phyloP scores from a whole-genome alignment of 169 alveolate genomes.

The Theileria orientalis region DNA sequence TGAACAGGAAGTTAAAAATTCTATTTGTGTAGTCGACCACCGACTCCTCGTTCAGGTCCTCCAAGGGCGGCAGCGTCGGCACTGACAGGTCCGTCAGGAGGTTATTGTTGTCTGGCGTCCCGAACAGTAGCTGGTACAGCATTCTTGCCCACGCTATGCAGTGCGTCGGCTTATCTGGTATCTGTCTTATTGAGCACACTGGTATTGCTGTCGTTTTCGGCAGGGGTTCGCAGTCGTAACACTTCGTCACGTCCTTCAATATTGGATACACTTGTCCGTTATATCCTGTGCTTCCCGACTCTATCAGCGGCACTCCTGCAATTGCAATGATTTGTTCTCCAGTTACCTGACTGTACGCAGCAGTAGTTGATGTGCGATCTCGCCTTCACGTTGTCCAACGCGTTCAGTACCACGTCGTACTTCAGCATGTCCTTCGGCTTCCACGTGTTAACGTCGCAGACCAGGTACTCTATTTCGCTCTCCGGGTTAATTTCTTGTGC shows the following conservation, averaged over 20 bases:
- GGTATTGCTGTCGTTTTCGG: conserved; percentile 90
- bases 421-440: conserved; percentile 67
- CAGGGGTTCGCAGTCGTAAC: conserved; percentile 91
- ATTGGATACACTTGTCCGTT: conserved; percentile 89
- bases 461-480: conserved; percentile 60
- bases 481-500: conserved; percentile 56
- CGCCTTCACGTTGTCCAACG: conserved; percentile 93
- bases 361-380: conserved; percentile 90
- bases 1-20: conserved; percentile 59
- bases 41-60: neutral
- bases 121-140: conserved; percentile 82
- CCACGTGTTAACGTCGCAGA: conserved; percentile 83
- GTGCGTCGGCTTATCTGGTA: conserved; percentile 98
- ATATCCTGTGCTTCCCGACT: conserved; percentile 95
- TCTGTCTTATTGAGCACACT: conserved; percentile 96
- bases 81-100: conserved; percentile 37
- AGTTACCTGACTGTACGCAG: conserved; percentile 84
- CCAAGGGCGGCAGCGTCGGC: conserved; percentile 32
- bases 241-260: conserved; percentile 83
- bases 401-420: conserved; percentile 92
- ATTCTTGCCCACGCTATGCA: conserved; percentile 97
- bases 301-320: conserved; percentile 85
- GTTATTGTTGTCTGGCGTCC: conserved; percentile 50
- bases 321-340: neutral
- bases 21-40: conserved; percentile 16